Base-by-base conservation (phyloP, 2,329 filamentous ascomycete genomes). In the Beauveria sp. region DNA sequence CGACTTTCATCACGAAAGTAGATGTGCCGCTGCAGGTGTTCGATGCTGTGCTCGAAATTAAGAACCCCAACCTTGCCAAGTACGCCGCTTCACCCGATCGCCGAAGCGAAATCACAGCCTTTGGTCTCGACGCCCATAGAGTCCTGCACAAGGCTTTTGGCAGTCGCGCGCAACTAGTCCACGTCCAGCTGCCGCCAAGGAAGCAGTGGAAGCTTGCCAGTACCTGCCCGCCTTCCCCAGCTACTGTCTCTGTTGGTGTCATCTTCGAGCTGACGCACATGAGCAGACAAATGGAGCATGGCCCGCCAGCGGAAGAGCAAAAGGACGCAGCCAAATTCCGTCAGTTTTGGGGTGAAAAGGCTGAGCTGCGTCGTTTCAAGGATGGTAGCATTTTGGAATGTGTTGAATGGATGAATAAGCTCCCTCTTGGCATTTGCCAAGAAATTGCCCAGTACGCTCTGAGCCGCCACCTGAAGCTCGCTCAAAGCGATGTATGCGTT, bases 311-410 rank as follows among this genome's bases (percentile, higher is more conserved):
- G 2, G 92, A 97, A 70, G 84, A 94, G 63, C 92, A 93, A 73
- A 86, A 89, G 65, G 90, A 91, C 64, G 89, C 92, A 26, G 85
- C 86, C 10, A 82, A 81, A 37, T 99, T 97, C 72, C 89, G 91
- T 41, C 84, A 87, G 40, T 97, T 99, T 71, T 99, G 96, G 94
- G 94, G 93, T 7, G 88, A 93, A 10, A 96, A 94, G 71, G 85
- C 94, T 1, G 94, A 99, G 72, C 80, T 99, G 51, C 85, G 94
- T 65, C 89, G 94, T 22, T 99, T 99, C 79, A 96, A 92, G 68
- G 92, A 97, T 69, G 94, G 94, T 24, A 93, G 88, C 67, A 97
- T 99, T 66, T 81, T 92, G 9, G 96, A 99, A 73, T 96, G 90
- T 69, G 79, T 97, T 34, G 87, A 96, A 22, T 99, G 94, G 94